Base-by-base conservation (phyloP, 2,329 filamentous ascomycete genomes). In the Daldinia eschscholtzii region DNA sequence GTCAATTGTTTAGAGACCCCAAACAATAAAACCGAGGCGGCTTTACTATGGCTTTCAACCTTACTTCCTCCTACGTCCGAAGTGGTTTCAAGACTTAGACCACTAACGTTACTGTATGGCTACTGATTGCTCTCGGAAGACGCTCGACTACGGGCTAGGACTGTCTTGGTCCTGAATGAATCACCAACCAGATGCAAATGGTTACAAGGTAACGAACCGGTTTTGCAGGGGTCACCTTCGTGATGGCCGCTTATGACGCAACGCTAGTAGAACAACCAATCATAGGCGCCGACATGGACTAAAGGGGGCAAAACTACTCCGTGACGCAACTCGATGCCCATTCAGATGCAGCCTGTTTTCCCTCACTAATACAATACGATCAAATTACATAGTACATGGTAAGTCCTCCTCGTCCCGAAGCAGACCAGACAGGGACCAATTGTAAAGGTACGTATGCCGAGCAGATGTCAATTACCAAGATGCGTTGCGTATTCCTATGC, bases 261-360 rank as follows among this genome's bases (percentile, higher is more conserved):
- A 65, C 58, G 44, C 35, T 35, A 57, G 15, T 61, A 23, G 9
- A 18, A 10, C 9, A 53, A 6, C 74, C 74, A 75, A 76, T 75
- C 74, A 75, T 46, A 62, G 41, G 26, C 23, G 13, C 41, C 5
- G 57, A 56, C 66, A 55, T 71, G 18, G 61, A 71, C 71, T 61
- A 68, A 72, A 76, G 71, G 62, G 69, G 73, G 70, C 71, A 75
- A 74, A 68, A 64, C 50, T 18, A 44, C 42, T 35, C 23, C 57
- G 65, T 68, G 65, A 65, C 63, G 60, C 60, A 65, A 57, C 23
- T 61, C 42, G 18, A 33, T 44, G 37, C 48, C 63, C 65, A 66
- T 60, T 68, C 39, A 63, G 42, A 63, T 65, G 67, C 61, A 28
- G 53, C 61, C 28, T 56, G 48, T 56, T 39, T 33, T 23, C 6